Evolutionary conservation across 495 filamentous ascomycete species (phyloP), one percentile per base, ranked within the genome.

Genomic region (Aspergillus steynii): DNA sequence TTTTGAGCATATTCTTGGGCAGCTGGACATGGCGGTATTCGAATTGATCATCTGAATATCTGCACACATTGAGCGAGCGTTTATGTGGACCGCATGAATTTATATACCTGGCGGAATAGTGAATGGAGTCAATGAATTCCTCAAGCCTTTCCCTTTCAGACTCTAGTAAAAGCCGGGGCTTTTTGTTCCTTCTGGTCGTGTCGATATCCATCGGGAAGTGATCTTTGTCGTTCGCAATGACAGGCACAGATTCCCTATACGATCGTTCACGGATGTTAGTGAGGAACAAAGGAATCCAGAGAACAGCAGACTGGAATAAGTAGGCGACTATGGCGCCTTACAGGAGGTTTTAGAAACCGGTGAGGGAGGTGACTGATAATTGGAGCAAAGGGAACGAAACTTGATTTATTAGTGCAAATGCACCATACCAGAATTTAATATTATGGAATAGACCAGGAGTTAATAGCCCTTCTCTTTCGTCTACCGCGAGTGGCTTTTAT

Each of bases 21-120:
- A 99, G 86, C 73, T 97, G 93, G 29, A 99, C 95, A 74, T 99
- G 95, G 54, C 95, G 91, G 75, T 96, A 96, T 77, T 96, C 93
- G 72, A 79, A 94, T 74, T 93, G 85, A 76, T 85, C 83, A 70
- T 96, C 93, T n/a, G 85, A 88, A 73, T 96, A 96, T 65, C 93
- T 96, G 56, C 27, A 32, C 31, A 15, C 42, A 45, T 56, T 49
- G 58, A 48, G 20, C 52, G 47, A 55, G 42, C 29, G 20, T 52
- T 32, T 51, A 49, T 5, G 25, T 46, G 34, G 7, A 20, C 2
- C 48, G 31, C 12, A n/a, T 32, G 20, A 29, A 10, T 26, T 29
- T 60, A 65, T 84, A 42, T 81, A 96, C 95, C 95, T 84, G 54
- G 91, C 88, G 31, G 95, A 98, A 74, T 99, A 99, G 74, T 97